Base-by-base conservation (phyloP, 164 flowering plant species). In the Stephania yunnanensis region DNA sequence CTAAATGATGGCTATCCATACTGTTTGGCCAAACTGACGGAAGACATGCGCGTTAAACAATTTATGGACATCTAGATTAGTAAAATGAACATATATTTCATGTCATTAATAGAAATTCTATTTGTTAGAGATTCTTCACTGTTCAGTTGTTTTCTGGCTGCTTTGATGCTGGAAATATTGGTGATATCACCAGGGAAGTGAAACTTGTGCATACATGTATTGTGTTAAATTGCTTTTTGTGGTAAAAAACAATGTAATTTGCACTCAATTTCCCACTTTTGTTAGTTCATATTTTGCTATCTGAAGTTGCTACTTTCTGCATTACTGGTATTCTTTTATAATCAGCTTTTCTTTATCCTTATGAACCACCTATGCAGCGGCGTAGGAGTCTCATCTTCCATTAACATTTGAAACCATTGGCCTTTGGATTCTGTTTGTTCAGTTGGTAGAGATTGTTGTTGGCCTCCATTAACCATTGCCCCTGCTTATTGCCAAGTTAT, bases 171-270 rank as follows among this genome's bases (percentile, higher is more conserved):
- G 15, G 65, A 48, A 50, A 71, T 63, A 72, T 63, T 31, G 50
- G 25, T 48, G n/a, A 52, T 22, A 61, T 63, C 68, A 19, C 63
- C 31, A 10, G 8, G 45, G 45, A 70, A 76, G 68, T 73, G 68
- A 73, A 76, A 25, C 66, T 70, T 76, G 74, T 70, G 70, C 78
- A 71, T 63, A 76, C 67, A 68, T 75, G 71, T 75, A 64, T 64
- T 55, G 29, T 73, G 75, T 1, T 31, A 46, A 42, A 73, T 44
- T 64, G 22, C 66, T 65, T 46, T 55, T 31, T 72, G 11, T 61
- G 8, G n/a, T 22, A 22, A 73, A 73, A 45, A 17, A 42, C 58
- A 46, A 73, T 73, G 58, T 66, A 73, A 65, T 65, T 52, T 30
- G 65, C 65, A 55, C 44, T 36, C 36, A 7, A 66, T 30, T 11